Base-by-base conservation (phyloP, 495 filamentous ascomycete genomes). In the Podospora bellae-mahoneyi region DNA sequence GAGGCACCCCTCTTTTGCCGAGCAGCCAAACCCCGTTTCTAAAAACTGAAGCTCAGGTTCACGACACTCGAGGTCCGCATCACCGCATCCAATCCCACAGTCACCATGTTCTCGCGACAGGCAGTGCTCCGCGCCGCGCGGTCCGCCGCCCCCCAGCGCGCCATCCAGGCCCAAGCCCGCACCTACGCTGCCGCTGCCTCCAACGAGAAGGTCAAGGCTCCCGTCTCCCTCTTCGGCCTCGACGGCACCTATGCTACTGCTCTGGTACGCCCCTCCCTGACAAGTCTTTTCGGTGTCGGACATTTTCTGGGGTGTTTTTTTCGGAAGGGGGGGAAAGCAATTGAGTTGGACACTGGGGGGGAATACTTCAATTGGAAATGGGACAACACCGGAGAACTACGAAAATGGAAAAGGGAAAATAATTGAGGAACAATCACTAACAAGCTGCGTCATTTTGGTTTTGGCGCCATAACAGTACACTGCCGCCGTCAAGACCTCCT, bases 241-340 rank as follows among this genome's bases (percentile, higher is more conserved):
- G 95, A 97, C 80, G 95, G 95, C 75, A 98, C 94, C 76, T 99
- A 99, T 84, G 96, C 95, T 76, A 92, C 88, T 85, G 95, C 95
- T 84, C 85, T 99, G 89, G 95, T 99, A 92, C 79, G 88, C 81
- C 67, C 70, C 70, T 70, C 27, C 57, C 48, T 60, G 64, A 64
- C 65, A 60, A 27, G 58, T 60, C 66, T 65, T 65, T 48, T 57
- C 71, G 70, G 75, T 76, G 72, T 71, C 19, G 56, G 48, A 61
- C 20, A 61, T 61, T 26, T 26, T 18, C 23, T 26, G 20, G 59
- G 30, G 55, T 9, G 2, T 15, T 57, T 2, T 5, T 27, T 18
- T 13, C 10, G 18, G 1, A 32, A 64, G 3, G 28, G 64, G 15
- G 18, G 1, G 48, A 60, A 9, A 54, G 15, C 39, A 2, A 16